These are phyloP conservation scores for Metschnikowia hibisci DNA, from an alignment of 805 yeast genomes.

Conservation along the genomic window DNA sequence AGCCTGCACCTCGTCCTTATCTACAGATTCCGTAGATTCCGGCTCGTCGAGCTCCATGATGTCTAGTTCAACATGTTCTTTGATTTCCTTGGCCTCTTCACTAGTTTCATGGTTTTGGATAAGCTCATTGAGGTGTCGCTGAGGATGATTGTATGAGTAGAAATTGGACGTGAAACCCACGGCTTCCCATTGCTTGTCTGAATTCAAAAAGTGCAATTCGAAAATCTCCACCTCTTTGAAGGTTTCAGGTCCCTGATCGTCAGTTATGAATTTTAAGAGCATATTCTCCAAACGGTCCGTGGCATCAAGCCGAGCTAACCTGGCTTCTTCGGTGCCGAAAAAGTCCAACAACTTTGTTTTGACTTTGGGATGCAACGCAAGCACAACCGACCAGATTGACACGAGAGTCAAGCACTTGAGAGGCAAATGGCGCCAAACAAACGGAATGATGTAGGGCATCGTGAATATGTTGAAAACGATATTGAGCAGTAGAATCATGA, in stretches of 20 bases:
- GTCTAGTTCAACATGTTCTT: not conserved
- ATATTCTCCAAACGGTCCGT: slow-evolving; percentile 48
- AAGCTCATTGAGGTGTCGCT: slow-evolving; percentile 15
- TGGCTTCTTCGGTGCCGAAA: slow-evolving; percentile 61
- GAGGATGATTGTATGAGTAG: slow-evolving; percentile 44
- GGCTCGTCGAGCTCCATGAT: slow-evolving; percentile 2
- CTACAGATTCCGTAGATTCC: not conserved
- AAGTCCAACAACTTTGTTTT: slow-evolving; percentile 44
- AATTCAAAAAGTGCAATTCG: slow-evolving; percentile 58
- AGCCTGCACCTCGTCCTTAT: slow-evolving; percentile 4
- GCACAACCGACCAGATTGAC: slow-evolving; percentile 47
- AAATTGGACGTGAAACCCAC: slow-evolving; percentile 55
- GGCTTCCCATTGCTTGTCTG: slow-evolving; percentile 57
- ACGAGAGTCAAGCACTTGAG: slow-evolving; percentile 31
- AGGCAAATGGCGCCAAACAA: slow-evolving; percentile 27
- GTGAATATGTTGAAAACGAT: slow-evolving; percentile 22
- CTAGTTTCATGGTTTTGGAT: slow-evolving; percentile 2
- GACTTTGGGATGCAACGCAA: slow-evolving; percentile 50
- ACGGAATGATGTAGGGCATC: slow-evolving; percentile 27
- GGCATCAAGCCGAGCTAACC: slow-evolving; percentile 46
- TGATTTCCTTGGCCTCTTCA: not conserved
- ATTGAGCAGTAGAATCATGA: slow-evolving; percentile 32
- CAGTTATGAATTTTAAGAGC: slow-evolving; percentile 16
- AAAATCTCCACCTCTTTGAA: slow-evolving; percentile 49
- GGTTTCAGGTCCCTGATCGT: slow-evolving; percentile 7